Base-by-base conservation (phyloP, 495 filamentous ascomycete genomes). In the Penicillium ucsense region DNA sequence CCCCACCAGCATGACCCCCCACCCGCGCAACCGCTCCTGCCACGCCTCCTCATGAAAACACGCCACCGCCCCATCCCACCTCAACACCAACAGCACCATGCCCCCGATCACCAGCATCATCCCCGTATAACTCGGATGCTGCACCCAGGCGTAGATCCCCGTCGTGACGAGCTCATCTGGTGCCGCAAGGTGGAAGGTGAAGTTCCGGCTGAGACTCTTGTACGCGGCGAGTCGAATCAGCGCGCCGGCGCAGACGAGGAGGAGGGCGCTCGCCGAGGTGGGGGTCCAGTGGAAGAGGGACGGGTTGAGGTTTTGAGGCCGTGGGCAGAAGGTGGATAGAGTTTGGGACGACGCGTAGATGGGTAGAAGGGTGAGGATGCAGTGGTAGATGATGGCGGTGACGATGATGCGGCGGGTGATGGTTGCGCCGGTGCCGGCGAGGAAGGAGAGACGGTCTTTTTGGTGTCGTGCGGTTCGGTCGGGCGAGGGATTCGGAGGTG, bases 121-220 rank as follows among this genome's bases (percentile, higher is more conserved):
- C 0, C 66, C 68, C 3, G 65, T 65, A 33, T 77, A 79, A 38
- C 71, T 73, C 3, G 73, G 71, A 50, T 79, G 70, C 46, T 73
- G 73, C 8, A 77, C 51, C 49, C 64, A 72, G 9, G 47, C 45
- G 45, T 76, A 76, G 9, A 76, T 47, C 0, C 74, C 73, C 1
- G 52, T 58, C 3, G 69, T 76, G 3, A 65, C 57, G 9, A 76
- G 59, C 3, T 52, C 47, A 41, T 67, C 66, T 20, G 75, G 75
- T 35, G 61, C 51, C 9, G 68, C 61, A 4, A 77, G 63, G 27
- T 61, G 54, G 45, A 75, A 76, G 1, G 75, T 77, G 38, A 78
- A 76, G 34, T 72, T 66, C 9, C 50, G 55, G 1, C 73, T 74
- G 0, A 77, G 65, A 2, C 59, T 39, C 0, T 55, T 48, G 36